Conservation (phyloP, 2,329 filamentous ascomycete species). For the Colletotrichum lindemuthianum region DNA sequence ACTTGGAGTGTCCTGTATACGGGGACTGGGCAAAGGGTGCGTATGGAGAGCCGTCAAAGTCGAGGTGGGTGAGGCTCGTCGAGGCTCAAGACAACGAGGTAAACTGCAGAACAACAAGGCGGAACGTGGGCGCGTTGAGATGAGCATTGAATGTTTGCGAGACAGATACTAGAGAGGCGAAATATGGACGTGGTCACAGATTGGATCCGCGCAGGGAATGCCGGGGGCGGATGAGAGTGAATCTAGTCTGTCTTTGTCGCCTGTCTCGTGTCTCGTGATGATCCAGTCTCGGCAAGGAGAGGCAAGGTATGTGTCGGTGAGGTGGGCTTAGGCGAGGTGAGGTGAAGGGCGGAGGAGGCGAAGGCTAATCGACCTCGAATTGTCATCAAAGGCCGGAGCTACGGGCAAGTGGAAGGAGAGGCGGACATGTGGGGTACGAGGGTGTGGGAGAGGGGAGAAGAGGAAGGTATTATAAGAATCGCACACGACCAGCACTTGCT, state of each 20-base stretch:
- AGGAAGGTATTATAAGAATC: slow-evolving; percentile 33
- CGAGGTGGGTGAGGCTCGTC: slow-evolving; percentile 17
- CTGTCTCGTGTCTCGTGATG: slow-evolving; percentile 20
- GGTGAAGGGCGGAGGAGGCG: slow-evolving; percentile 6
- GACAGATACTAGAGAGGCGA: slow-evolving; percentile 3
- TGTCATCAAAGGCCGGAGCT: slow-evolving; percentile 31
- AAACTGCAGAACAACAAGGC: slow-evolving; percentile 31
- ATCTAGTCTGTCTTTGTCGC: slow-evolving; percentile 18
- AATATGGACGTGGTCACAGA: background rate
- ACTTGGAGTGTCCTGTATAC: slow-evolving; percentile 13
- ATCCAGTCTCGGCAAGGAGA: slow-evolving; percentile 15
- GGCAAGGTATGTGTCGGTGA: background rate
- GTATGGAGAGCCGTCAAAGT: slow-evolving; percentile 9
- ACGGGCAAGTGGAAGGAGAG: slow-evolving; percentile 27
- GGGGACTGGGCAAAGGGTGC: background rate
- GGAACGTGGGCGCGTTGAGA: slow-evolving; percentile 34
- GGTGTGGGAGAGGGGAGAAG: slow-evolving; percentile 12
- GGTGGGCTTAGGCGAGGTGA: background rate
- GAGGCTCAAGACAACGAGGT: slow-evolving; percentile 20
- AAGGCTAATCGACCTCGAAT: slow-evolving; percentile 23
- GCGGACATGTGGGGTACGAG: slow-evolving; percentile 22
- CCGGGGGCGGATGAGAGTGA: background rate
- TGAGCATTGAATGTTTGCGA: slow-evolving; percentile 37
- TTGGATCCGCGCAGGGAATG: slow-evolving; percentile 18
- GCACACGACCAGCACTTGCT: too few species aligned